These are phyloP conservation scores for Tulasnella sp. DNA, from an alignment of 768 basidiomycete species.

Conservation along the genomic window DNA sequence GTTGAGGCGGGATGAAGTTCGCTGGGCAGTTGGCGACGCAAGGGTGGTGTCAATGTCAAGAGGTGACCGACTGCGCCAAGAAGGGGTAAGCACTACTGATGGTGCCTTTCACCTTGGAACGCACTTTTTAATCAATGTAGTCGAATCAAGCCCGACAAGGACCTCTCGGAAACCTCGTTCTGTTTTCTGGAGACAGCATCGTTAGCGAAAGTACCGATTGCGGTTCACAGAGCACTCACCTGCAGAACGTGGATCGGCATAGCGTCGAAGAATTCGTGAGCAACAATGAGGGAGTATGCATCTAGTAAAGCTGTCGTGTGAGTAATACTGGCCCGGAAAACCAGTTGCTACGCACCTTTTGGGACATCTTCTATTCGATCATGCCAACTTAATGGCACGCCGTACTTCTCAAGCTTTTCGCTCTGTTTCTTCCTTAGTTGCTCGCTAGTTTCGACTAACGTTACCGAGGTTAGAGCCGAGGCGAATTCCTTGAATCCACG, in stretches of 20 bases:
- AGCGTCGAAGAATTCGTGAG: constrained; percentile 98
- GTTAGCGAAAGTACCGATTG: background rate
- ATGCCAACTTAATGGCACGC: constrained; percentile 63
- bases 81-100: constrained; percentile 33
- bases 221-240: constrained; percentile 49
- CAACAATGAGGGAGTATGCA: constrained; percentile 79
- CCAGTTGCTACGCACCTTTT: constrained; percentile 41
- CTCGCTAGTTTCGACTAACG: constrained; percentile 80
- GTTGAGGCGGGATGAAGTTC: constrained; percentile 21
- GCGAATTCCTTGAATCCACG: constrained; percentile 43
- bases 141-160: constrained; percentile 53
- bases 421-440: constrained; percentile 68
- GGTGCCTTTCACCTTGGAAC: constrained; percentile 43
- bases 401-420: constrained; percentile 52
- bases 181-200: constrained; percentile 59
- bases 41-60: constrained; percentile 22
- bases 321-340: background rate
- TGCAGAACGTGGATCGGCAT: constrained; percentile 89
- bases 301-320: constrained; percentile 35
- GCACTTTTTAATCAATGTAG: constrained; percentile 46
- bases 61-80: background rate
- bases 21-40: background rate
- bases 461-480: constrained; percentile 52
- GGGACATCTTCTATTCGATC: constrained; percentile 71
- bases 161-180: constrained; percentile 85